phyloP scores from a whole-genome alignment of 75 land plant species.

The Selaginella tamariscina region DNA sequence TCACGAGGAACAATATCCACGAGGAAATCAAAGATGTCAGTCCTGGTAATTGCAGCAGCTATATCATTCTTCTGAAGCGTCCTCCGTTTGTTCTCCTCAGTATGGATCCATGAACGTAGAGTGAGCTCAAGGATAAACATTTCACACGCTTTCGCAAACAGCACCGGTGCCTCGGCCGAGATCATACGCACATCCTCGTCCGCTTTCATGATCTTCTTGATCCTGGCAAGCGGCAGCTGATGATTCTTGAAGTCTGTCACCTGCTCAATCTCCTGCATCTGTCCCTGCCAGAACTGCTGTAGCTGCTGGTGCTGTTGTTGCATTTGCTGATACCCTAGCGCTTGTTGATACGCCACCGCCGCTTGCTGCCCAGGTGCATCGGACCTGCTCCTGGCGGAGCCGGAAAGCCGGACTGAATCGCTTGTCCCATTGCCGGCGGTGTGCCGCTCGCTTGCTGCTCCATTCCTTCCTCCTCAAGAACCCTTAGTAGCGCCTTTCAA shows the following conservation, averaged over 20 bases:
- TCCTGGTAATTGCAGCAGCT: conserved; percentile 66
- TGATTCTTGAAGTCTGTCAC: conserved; percentile 67
- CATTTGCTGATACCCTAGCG: conserved; percentile 24
- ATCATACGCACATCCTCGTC: conserved; percentile 78
- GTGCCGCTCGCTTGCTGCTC: not conserved
- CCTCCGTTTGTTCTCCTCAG: conserved; percentile 73
- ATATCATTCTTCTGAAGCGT: conserved; percentile 81
- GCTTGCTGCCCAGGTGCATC: not conserved
- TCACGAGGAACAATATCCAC: conserved; percentile 70
- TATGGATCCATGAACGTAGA: conserved; percentile 65
- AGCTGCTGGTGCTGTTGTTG: conserved; percentile 52
- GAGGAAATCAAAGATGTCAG: conserved; percentile 61
- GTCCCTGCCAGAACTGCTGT: conserved; percentile 42
- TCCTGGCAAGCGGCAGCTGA: conserved; percentile 60
- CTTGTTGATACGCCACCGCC: not conserved
- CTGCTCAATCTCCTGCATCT: conserved; percentile 49
- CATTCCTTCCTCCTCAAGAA: not conserved
- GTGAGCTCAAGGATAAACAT: conserved; percentile 54
- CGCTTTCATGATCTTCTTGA: conserved; percentile 78
- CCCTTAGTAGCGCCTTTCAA: no score
- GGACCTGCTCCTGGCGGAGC: not conserved
- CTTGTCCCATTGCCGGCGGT: not conserved
- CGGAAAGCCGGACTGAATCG: not conserved
- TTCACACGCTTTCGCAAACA: conserved; percentile 71
- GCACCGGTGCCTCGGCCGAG: conserved; percentile 65